These are phyloP conservation scores for Diutina mesorugosa DNA, from an alignment of 1,139 yeast genomes.

Conservation along the genomic window DNA sequence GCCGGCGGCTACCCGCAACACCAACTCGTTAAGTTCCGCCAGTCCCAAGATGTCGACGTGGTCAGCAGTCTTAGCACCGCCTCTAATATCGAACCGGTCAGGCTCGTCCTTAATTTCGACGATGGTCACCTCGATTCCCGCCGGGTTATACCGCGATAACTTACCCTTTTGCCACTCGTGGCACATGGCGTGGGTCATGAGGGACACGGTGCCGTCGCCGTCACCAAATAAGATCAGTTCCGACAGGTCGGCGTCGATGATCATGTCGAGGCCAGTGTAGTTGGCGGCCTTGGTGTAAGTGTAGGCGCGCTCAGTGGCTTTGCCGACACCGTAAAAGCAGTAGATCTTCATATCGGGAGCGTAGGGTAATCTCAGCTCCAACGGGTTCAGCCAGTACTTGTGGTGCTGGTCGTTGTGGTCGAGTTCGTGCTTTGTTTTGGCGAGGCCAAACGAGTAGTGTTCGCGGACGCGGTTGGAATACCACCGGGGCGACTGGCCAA, in stretches of 20 bases:
- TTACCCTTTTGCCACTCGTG: conserved; percentile 71
- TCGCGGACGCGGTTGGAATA: conserved; percentile 47
- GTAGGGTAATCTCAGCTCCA: conserved; percentile 80
- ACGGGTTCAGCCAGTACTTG: conserved; percentile 82
- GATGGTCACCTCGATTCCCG: conserved; percentile 51
- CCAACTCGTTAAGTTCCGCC: conserved; percentile 78
- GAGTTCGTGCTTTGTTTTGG: conserved; percentile 47
- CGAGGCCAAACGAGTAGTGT: conserved; percentile 72
- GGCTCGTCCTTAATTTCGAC: conserved; percentile 94
- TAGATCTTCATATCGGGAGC: conserved; percentile 88
- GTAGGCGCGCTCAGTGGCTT: conserved; percentile 90
- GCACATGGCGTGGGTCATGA: conserved; percentile 64
- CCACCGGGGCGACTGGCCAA: conserved; percentile 65
- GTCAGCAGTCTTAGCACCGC: conserved; percentile 96
- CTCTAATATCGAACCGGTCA: conserved; percentile 83
- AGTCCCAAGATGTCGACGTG: conserved; percentile 95
- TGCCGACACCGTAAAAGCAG: conserved; percentile 92
- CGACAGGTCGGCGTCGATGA: conserved; percentile 47
- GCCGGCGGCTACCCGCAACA: conserved; percentile 76
- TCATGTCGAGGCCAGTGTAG: conserved; percentile 41
- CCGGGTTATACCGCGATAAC: conserved; percentile 69
- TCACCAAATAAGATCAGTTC: conserved; percentile 70
- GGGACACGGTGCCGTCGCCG: conserved; percentile 92
- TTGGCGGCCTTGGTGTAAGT: conserved; percentile 58
- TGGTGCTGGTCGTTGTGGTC: conserved; percentile 51